A percentile compares a stretch with the other conserved stretches of the same genome.
phyloP scores from a whole-genome alignment of 768 basidiomycete genomes.

The Hemileccinum impolitum region DNA sequence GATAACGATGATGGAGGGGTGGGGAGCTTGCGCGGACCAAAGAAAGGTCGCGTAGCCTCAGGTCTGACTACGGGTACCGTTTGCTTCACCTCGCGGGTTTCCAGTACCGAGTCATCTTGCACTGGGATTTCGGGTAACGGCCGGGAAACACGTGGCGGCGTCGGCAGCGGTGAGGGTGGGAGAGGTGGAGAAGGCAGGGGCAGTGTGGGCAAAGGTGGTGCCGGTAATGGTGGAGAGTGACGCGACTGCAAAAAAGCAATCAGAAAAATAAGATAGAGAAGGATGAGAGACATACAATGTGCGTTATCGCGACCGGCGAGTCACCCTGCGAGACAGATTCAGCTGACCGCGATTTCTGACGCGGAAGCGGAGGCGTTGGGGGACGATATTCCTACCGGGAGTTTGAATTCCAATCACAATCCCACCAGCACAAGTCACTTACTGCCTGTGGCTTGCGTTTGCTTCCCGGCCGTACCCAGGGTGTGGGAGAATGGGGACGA shows the following conservation, averaged over 20 bases:
- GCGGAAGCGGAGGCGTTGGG: slow-evolving; percentile 52
- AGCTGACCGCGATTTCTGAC: slow-evolving; percentile 33
- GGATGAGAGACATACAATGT: slow-evolving; percentile 20
- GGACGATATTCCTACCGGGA: slow-evolving; percentile 49
- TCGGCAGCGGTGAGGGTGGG: slow-evolving; percentile 25
- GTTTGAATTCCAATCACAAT: slow-evolving; percentile 1
- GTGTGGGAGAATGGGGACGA: slow-evolving; percentile 36
- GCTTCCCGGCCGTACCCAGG: slow-evolving; percentile 25
- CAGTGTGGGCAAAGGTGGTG: slow-evolving; percentile 13
- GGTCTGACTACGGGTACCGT: slow-evolving; percentile 11
- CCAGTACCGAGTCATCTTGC: slow-evolving; percentile 12
- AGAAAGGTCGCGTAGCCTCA: slow-evolving; percentile 18
- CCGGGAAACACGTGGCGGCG: slow-evolving; percentile 26
- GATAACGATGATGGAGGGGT: slow-evolving; percentile 28
- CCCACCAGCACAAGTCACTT: slow-evolving; percentile 7
- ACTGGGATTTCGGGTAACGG: slow-evolving; percentile 30
- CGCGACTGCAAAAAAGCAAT: slow-evolving; percentile 19
- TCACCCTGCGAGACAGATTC: slow-evolving; percentile 31
- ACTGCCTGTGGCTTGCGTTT: slow-evolving; percentile 29
- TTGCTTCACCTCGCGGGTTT: slow-evolving; percentile 19
- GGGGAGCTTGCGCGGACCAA: slow-evolving; percentile 30
- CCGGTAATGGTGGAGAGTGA: slow-evolving; percentile 17
- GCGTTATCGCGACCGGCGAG: slow-evolving; percentile 27
- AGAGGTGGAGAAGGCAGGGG: slow-evolving; percentile 17
- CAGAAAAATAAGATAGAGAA: slow-evolving; percentile 3